Evolutionary conservation across 768 basidiomycete genomes (phyloP).

Genomic region (Hygrophorus russula): DNA sequence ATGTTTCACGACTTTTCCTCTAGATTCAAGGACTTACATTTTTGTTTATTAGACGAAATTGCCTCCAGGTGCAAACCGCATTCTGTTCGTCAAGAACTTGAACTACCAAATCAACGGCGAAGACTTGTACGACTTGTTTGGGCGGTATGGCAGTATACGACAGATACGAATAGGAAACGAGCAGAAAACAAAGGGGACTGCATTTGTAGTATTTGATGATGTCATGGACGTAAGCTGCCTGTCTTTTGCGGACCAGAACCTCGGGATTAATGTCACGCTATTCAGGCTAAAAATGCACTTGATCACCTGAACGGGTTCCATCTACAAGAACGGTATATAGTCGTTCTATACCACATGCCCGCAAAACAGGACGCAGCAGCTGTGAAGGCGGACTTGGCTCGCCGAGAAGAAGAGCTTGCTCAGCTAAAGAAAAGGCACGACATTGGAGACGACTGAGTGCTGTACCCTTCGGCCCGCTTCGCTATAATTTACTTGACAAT

Average conservation of each 20-base stretch:
- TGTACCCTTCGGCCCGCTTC: neutral
- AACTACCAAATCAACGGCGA: conserved; percentile 90
- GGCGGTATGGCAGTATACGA: conserved; percentile 92
- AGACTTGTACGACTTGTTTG: conserved; percentile 94
- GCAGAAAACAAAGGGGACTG: conserved; percentile 88
- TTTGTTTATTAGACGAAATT: conserved; percentile 52
- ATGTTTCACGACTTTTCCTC: conserved; percentile 13
- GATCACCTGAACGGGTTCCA: conserved; percentile 98
- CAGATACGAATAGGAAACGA: conserved; percentile 93
- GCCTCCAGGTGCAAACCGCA: conserved; percentile 86
- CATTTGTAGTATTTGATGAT: conserved; percentile 93
- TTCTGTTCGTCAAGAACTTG: conserved; percentile 88
- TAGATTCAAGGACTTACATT: neutral
- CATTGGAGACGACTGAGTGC: conserved; percentile 59
- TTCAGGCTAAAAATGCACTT: conserved; percentile 88
- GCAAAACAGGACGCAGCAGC: conserved; percentile 93
- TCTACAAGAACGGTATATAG: conserved; percentile 95
- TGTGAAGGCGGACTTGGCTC: conserved; percentile 84
- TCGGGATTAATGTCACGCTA: conserved; percentile 7
- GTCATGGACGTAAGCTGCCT: conserved; percentile 75
- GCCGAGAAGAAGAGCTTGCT: conserved; percentile 82
- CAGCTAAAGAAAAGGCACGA: conserved; percentile 81
- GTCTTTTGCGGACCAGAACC: neutral
- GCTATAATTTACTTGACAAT: too few species aligned
- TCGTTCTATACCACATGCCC: conserved; percentile 96